Base-by-base conservation (phyloP, 371 early-diverging fungal species). In the Syncephalis fuscata region DNA sequence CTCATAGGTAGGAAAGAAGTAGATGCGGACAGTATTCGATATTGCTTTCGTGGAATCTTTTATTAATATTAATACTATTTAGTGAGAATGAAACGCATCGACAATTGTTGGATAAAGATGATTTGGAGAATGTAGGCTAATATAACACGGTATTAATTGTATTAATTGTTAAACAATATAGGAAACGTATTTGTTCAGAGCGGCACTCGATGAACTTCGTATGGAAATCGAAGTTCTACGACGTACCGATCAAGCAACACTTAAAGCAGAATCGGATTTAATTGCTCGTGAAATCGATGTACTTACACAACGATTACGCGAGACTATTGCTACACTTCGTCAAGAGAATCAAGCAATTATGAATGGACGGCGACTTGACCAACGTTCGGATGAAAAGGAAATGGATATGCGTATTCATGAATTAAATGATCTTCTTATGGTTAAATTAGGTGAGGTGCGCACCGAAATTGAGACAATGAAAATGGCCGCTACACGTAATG, bases 391-490 rank as follows among this genome's bases (percentile, higher is more conserved):
- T 27, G 78, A 82, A 54, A 85, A 88, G 52, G 66, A 64, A 19
- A 75, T 81, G 55, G 91, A 91, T 54, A 73, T 89, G 72, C 61
- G 68, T 52, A 82, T 85, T 19, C 88, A 91, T 49, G 86, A 86
- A 47, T 73, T 91, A 53, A 80, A 87, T 48, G 86, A 85, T 61
- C 82, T 79, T 55, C 79, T 87, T 45, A 82, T 82, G 46, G 71
- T 89, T 7, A 62, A 71, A 19, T 48, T 88, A 19, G 85, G 87
- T 40, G 85, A 85, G 51, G 70, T 93, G 57, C 73, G 85, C 41
- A 92, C 92, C 1, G 78, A 73, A 23, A 76, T 92, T 48, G 94
- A 93, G 60, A 82, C 88, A 1, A 72, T 90, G 45, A 80, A 80
- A 53, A 75, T 82, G 67, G 80, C 80, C 45, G 73, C 83, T 0